A percentile compares a stretch with the other conserved stretches of the same genome.
phyloP scores from a whole-genome alignment of 345 rosid species.

The Draba incana region DNA sequence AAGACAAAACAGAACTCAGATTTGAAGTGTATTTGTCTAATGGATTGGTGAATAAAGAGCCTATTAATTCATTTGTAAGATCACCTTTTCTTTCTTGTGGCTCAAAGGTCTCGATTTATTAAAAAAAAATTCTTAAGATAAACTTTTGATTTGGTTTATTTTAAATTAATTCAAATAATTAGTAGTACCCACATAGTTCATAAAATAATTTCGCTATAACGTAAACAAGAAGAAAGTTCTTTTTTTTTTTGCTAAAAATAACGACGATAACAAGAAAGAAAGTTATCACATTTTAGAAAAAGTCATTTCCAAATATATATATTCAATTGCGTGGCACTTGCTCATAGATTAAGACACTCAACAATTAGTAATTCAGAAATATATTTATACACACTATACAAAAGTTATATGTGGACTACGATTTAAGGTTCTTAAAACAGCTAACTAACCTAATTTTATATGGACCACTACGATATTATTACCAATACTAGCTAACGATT shows the following conservation, averaged over 20 bases:
- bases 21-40: conserved; percentile 37
- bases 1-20: background rate
- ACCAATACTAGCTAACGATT: no score
- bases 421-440: background rate
- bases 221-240: no score
- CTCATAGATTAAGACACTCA: no score
- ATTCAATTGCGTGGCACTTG: no score
- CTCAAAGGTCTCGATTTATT: conserved; percentile 9
- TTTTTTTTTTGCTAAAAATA: no score
- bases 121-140: background rate
- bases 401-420: background rate
- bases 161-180: conserved; percentile 30
- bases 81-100: conserved; percentile 38
- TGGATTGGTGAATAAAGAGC: conserved; percentile 34
- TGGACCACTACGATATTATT: background rate
- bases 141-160: conserved; percentile 18
- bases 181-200: conserved; percentile 6
- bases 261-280: no score
- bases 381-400: background rate
- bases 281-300: no score
- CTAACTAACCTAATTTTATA: background rate
- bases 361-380: conserved; percentile 5
- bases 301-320: no score
- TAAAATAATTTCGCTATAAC: no score
- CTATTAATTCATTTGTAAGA: conserved; percentile 34